Percentiles rank a stretch among this genome's conserved stretches.
These are phyloP conservation scores for Meyerozyma carpophila DNA, from an alignment of 1,139 yeast species.

Conservation along the genomic window DNA sequence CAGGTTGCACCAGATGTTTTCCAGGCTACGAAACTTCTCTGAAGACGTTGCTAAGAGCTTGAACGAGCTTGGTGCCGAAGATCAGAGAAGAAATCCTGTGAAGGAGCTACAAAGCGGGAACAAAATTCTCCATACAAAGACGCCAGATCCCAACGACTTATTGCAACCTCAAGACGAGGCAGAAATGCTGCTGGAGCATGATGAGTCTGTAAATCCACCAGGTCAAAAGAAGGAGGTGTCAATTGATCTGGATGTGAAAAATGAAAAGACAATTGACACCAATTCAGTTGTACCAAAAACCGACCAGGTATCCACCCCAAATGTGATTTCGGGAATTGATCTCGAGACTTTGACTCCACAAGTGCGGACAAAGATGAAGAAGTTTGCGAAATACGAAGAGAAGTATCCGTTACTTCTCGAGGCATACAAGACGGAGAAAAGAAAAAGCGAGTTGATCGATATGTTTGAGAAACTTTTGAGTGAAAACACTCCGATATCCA, in stretches of 20 bases:
- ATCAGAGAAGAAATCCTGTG: constrained; percentile 16
- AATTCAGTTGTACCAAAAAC: background rate
- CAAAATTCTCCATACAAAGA: constrained; percentile 26
- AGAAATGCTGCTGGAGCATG: background rate
- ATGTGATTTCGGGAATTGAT: constrained; percentile 20
- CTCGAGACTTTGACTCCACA: constrained; percentile 46
- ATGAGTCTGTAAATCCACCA: background rate
- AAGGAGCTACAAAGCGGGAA: constrained; percentile 31
- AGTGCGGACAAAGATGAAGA: constrained; percentile 58
- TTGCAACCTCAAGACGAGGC: constrained; percentile 43
- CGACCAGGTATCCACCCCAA: background rate
- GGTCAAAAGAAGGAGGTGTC: background rate
- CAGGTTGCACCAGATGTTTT: constrained; percentile 41
- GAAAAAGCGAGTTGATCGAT: constrained; percentile 55
- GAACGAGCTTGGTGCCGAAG: constrained; percentile 25
- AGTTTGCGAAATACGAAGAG: constrained; percentile 82
- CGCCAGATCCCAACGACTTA: constrained; percentile 42
- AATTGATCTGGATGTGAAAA: background rate
- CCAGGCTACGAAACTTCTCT: constrained; percentile 59
- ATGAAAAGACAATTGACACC: background rate
- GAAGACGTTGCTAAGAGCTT: constrained; percentile 45
- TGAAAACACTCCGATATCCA: constrained; percentile 77
- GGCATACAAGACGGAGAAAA: constrained; percentile 80
- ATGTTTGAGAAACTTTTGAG: constrained; percentile 65
- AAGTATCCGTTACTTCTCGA: constrained; percentile 78